Evolutionary conservation across 495 filamentous ascomycete genomes (phyloP).

Genomic region (Penicillium maclennaniae): DNA sequence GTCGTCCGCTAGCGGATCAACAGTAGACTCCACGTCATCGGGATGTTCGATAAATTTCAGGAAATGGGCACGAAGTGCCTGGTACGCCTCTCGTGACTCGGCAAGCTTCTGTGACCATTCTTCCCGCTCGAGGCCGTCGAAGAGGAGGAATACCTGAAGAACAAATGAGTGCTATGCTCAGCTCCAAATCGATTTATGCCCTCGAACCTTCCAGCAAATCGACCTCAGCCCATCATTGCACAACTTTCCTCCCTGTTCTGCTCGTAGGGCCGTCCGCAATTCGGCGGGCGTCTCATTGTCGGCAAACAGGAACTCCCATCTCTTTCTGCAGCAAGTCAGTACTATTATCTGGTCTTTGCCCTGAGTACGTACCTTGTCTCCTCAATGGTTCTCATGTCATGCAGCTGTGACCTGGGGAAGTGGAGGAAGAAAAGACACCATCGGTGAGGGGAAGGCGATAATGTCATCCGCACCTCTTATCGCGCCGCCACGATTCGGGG

Average conservation of each 20-base stretch:
- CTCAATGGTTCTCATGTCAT: slow-evolving; percentile 60
- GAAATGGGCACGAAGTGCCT: slow-evolving; percentile 66
- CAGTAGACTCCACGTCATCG: slow-evolving; percentile 65
- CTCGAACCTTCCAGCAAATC: slow-evolving; percentile 84
- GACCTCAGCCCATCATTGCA: slow-evolving; percentile 75
- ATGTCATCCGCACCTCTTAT: slow-evolving; percentile 25
- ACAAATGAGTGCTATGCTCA: slow-evolving; percentile 11
- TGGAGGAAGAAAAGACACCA: slow-evolving; percentile 10
- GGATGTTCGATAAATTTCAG: slow-evolving; percentile 77
- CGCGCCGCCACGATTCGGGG: slow-evolving; percentile 7
- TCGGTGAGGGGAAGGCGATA: slow-evolving; percentile 15
- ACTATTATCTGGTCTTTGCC: neutral
- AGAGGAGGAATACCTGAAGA: slow-evolving; percentile 72
- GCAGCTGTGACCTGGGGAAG: slow-evolving; percentile 15
- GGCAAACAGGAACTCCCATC: slow-evolving; percentile 66
- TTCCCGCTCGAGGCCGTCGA: slow-evolving; percentile 60
- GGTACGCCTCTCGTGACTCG: slow-evolving; percentile 71
- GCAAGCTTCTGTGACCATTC: slow-evolving; percentile 65
- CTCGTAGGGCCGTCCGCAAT: slow-evolving; percentile 62
- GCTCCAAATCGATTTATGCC: neutral
- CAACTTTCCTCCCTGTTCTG: slow-evolving; percentile 51
- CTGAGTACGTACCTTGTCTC: slow-evolving; percentile 50
- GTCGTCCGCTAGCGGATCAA: slow-evolving; percentile 86
- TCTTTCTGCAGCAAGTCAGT: slow-evolving; percentile 34
- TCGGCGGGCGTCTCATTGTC: slow-evolving; percentile 57